Percentiles rank a stretch among this genome's conserved stretches.
Conservation (phyloP, 75 land plant species). For the Picea glauca region DNA sequence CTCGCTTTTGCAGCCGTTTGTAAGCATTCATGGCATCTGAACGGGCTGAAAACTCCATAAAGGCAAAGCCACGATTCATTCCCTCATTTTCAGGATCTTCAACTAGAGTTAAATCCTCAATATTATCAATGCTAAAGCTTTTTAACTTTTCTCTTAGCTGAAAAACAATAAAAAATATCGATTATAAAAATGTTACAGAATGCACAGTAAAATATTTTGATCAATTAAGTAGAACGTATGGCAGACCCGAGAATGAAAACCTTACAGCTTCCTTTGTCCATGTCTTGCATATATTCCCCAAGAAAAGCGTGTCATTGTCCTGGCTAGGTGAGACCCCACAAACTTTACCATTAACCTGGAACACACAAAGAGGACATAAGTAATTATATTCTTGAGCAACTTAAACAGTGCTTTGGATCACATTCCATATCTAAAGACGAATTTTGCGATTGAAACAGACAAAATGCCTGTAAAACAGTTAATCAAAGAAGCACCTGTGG, state of each 20-base stretch:
- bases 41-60: conserved; percentile 42
- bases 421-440: background rate
- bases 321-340: conserved; percentile 55
- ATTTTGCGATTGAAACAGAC: background rate
- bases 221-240: too few species aligned
- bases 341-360: conserved; percentile 45
- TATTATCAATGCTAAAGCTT: conserved; percentile 32
- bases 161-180: background rate
- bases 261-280: conserved; percentile 57
- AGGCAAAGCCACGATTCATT: conserved; percentile 54
- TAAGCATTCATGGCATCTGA: conserved; percentile 47
- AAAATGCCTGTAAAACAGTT: background rate
- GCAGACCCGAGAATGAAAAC: background rate
- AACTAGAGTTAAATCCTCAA: conserved; percentile 49
- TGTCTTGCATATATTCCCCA: conserved; percentile 50
- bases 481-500: background rate
- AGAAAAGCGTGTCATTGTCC: conserved; percentile 56
- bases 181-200: background rate
- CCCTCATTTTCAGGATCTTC: conserved; percentile 42
- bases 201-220: too few species aligned
- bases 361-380: background rate
- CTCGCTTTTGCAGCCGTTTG: conserved; percentile 36
- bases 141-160: conserved; percentile 37
- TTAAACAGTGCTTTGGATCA: too few species aligned
- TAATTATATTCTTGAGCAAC: background rate